Evolutionary conservation across 306 rosid genomes (phyloP), one percentile per base, ranked within the genome.

Genomic region (Cucumis hystrix): DNA sequence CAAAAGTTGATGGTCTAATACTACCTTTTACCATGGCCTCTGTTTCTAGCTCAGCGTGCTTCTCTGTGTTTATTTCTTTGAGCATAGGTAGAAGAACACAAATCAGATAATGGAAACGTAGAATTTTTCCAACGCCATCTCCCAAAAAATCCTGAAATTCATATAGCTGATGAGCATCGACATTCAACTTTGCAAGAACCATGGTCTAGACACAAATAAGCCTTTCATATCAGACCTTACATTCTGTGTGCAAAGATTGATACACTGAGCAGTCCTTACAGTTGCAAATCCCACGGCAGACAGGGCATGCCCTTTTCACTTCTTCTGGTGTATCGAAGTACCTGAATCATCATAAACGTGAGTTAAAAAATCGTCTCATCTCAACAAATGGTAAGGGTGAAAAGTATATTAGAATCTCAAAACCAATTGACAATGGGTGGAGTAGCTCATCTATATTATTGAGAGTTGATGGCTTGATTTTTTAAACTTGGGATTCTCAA

Each of bases 261-360:
- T 83, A 86, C 78, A 83, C 84, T 79, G 83, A 82, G 82, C 99
- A 96, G 83, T 92, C 89, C 87, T 91, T 91, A 82, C 99, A 96
- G 73, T 91, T 80, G 87, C 99, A 96, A 80, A 89, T 86, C 86
- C 91, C 86, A 75, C 91, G 93, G 78, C 99, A 96, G 74, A 92
- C 99, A 13, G 99, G 99, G 79, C 99, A 96, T 56, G 93, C 97
- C 85, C 66, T 83, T 88, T 87, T 89, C 71, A 91, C 96, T 84
- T 91, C 97, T 78, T 92, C 88, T 87, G 86, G 92, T 10, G 91
- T 91, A 39, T 87, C 96, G 79, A 89, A 92, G 82, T 89, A 89
- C 90, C 99, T 91, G 63, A 45, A 73, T 4, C 35, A 17, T 18
- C 17, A 73, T 30, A 30, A 30, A 30, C 33, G 33, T 30, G 33